Percentiles rank a stretch among this genome's conserved stretches.
phyloP scores from a whole-genome alignment of 2,329 filamentous ascomycete genomes.

The Capronia americana region DNA sequence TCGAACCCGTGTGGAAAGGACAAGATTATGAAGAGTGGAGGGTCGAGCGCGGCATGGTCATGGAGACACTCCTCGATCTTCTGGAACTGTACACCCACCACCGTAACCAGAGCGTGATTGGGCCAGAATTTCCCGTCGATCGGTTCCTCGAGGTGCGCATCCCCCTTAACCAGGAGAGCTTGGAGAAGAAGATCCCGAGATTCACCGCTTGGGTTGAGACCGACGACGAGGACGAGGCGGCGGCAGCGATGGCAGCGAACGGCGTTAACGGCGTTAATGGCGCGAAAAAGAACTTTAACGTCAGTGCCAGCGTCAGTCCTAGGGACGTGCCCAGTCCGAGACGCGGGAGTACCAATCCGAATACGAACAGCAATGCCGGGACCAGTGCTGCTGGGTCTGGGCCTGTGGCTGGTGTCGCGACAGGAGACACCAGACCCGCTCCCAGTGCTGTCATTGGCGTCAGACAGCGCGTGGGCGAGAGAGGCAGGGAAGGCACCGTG shows the following conservation, averaged over 20 bases:
- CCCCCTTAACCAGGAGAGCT: conserved; percentile 79
- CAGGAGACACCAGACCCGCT: neutral
- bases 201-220: conserved; percentile 62
- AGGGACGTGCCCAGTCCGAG: conserved; percentile 32
- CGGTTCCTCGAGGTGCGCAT: conserved; percentile 88
- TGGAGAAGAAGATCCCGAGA: conserved; percentile 66
- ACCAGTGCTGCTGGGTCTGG: conserved; percentile 12
- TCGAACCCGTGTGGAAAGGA: conserved; percentile 57
- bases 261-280: conserved; percentile 23
- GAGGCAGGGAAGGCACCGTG: conserved; percentile 73
- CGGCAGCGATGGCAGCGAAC: neutral
- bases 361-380: conserved; percentile 13
- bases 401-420: too few species aligned
- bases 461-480: conserved; percentile 46
- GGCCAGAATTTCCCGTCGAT: conserved; percentile 73
- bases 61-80: conserved; percentile 86
- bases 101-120: conserved; percentile 74
- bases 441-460: conserved; percentile 15
- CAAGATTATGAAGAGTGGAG: conserved; percentile 59
- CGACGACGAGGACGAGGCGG: conserved; percentile 20
- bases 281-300: neutral
- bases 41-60: conserved; percentile 54
- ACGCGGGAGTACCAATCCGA: conserved; percentile 1
- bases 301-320: conserved; percentile 32
- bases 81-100: conserved; percentile 92